A percentile compares a stretch with the other conserved stretches of the same genome.
These are phyloP conservation scores for Collybia sordida DNA, from an alignment of 768 basidiomycete genomes.

Conservation along the genomic window DNA sequence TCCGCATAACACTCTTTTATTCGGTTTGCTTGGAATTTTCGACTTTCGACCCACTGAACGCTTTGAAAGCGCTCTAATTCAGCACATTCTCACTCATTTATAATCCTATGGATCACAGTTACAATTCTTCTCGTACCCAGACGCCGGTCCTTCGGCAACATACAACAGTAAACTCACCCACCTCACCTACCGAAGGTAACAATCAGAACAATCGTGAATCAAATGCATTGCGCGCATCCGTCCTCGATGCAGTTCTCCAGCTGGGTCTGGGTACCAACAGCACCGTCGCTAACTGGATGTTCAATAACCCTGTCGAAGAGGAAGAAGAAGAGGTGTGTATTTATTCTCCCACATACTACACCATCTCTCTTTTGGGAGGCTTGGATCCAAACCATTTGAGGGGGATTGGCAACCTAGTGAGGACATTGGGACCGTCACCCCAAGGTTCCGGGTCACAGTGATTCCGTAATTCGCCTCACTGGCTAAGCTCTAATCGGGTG, in stretches of 20 bases:
- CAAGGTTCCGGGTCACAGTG: too few species aligned
- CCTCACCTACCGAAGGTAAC: constrained; percentile 4
- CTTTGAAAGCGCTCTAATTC: constrained; percentile 10
- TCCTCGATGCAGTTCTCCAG: constrained; percentile 70
- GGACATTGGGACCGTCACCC: neutral
- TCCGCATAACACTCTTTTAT: neutral
- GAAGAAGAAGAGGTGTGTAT: constrained; percentile 52
- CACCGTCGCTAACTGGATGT: constrained; percentile 71
- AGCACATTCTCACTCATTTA: constrained; percentile 1
- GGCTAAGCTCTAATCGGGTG: too few species aligned
- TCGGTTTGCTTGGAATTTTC: too few species aligned
- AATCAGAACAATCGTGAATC: constrained; percentile 45
- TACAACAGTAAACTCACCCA: constrained; percentile 11
- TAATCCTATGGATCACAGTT: constrained; percentile 30
- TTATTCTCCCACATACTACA: neutral
- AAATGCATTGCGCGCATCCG: constrained; percentile 64
- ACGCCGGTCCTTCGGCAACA: constrained; percentile 20
- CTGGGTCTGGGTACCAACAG: constrained; percentile 61
- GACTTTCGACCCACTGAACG: constrained; percentile 7
- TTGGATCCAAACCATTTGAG: too few species aligned
- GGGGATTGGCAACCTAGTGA: too few species aligned
- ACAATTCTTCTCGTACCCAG: constrained; percentile 28
- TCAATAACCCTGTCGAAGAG: constrained; percentile 57
- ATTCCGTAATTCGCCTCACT: neutral
- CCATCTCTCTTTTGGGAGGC: neutral